Evolutionary conservation across 192 early-diverging fungal genomes (phyloP).

Genomic region (Dispira parvispora): DNA sequence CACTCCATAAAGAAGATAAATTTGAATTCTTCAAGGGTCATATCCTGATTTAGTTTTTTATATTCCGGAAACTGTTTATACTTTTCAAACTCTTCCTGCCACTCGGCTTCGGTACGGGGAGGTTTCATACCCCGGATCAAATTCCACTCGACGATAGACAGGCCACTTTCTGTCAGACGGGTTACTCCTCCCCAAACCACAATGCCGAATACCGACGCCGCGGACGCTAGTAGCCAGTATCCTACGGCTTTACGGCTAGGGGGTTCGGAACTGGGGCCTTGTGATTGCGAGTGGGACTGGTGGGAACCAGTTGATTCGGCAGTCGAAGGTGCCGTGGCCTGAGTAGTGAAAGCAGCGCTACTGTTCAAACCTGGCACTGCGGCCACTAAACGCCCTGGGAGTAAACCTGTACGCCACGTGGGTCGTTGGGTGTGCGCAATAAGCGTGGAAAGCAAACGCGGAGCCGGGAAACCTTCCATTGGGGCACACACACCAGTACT

Average conservation of each 20-base stretch:
- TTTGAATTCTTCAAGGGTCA: constrained; percentile 87
- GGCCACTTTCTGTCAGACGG: constrained; percentile 88
- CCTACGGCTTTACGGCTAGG: constrained; percentile 39
- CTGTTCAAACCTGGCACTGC: too few species aligned
- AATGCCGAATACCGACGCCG: constrained; percentile 79
- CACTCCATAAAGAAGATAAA: constrained; percentile 97
- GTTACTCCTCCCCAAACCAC: constrained; percentile 91
- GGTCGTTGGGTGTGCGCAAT: too few species aligned
- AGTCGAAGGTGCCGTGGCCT: too few species aligned
- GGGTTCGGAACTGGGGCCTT: too few species aligned
- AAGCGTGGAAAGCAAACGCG: too few species aligned
- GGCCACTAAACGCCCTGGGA: too few species aligned
- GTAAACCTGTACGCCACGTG: too few species aligned
- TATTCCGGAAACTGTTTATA: constrained; percentile 98
- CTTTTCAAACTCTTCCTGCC: constrained; percentile 91
- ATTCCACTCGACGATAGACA: constrained; percentile 96
- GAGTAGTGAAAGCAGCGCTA: too few species aligned
- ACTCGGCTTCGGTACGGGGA: constrained; percentile 66
- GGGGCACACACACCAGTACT: too few species aligned
- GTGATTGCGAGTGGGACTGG: too few species aligned
- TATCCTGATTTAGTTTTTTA: constrained; percentile 79
- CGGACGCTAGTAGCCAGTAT: constrained; percentile 81
- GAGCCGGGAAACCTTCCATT: too few species aligned
- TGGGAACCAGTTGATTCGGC: too few species aligned
- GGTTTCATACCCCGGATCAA: constrained; percentile 85